Evolutionary conservation across 1,139 yeast genomes (phyloP).

Genomic region (Lodderomyces beijingensis): DNA sequence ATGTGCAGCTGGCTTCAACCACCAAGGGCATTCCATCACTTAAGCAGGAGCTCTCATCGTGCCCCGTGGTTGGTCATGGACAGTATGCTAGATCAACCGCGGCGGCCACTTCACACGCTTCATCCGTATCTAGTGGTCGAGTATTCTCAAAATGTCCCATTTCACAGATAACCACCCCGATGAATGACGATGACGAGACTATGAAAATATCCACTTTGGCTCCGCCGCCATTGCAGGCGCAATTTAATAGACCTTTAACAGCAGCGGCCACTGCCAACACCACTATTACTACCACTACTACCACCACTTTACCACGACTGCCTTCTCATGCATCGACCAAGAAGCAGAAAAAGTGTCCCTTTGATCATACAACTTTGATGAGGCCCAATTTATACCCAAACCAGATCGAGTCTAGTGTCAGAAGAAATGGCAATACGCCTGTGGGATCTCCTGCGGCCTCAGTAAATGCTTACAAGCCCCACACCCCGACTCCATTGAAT

Average conservation of each 20-base stretch:
- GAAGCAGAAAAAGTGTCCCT: slow-evolving; percentile 28
- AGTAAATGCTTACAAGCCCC: slow-evolving; percentile 7
- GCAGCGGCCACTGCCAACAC: neutral
- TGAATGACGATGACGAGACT: slow-evolving; percentile 13
- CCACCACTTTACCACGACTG: neutral
- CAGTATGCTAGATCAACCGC: neutral
- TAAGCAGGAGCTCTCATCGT: neutral
- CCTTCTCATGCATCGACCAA: neutral
- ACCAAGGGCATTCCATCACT: neutral
- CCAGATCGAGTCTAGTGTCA: slow-evolving; percentile 26
- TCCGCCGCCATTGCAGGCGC: slow-evolving; percentile 5
- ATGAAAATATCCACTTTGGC: slow-evolving; percentile 5
- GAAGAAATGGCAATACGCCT: slow-evolving; percentile 9
- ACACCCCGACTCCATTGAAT: slow-evolving; percentile 10
- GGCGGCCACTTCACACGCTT: neutral
- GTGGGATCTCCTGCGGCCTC: no score
- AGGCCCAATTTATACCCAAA: slow-evolving; percentile 15
- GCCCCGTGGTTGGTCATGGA: slow-evolving; percentile 3
- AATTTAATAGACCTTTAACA: neutral
- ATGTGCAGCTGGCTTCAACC: no score
- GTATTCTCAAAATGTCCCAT: slow-evolving; percentile 27
- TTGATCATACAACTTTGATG: slow-evolving; percentile 24
- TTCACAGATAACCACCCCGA: slow-evolving; percentile 26
- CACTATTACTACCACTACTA: neutral
- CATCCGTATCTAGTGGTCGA: neutral